Percentiles rank a stretch among this genome's conserved stretches.
Conservation (phyloP, 2,329 filamentous ascomycete species). For the Blastomyces silverae region DNA sequence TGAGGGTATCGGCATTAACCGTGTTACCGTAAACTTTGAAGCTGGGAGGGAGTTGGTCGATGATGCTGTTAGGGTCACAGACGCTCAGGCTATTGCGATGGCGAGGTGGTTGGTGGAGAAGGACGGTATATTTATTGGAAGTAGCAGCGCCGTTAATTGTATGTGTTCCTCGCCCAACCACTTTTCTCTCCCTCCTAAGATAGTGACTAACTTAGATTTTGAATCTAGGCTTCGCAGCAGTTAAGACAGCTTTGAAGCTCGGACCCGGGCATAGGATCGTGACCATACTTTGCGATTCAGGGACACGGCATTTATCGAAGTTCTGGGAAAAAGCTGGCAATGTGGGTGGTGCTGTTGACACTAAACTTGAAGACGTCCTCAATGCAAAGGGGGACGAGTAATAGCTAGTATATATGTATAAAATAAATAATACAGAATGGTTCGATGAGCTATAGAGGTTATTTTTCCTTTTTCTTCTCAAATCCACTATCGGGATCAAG, state of each 20-base stretch:
- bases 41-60: slow-evolving; percentile 78
- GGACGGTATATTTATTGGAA: slow-evolving; percentile 90
- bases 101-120: slow-evolving; percentile 94
- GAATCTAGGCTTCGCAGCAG: slow-evolving; percentile 42
- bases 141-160: slow-evolving; percentile 95
- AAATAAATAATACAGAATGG: neutral
- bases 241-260: slow-evolving; percentile 42
- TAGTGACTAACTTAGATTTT: slow-evolving; percentile 17
- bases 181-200: neutral
- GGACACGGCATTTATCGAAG: slow-evolving; percentile 46
- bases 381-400: slow-evolving; percentile 29
- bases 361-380: slow-evolving; percentile 43
- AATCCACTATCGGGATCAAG: neutral
- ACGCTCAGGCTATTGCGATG: slow-evolving; percentile 85
- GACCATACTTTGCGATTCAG: slow-evolving; percentile 47
- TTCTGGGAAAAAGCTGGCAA: slow-evolving; percentile 47
- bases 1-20: slow-evolving; percentile 91
- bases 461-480: too few species aligned
- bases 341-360: slow-evolving; percentile 41
- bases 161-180: slow-evolving; percentile 28
- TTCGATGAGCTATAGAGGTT: neutral
- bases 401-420: slow-evolving; percentile 6
- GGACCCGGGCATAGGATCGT: slow-evolving; percentile 46
- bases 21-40: slow-evolving; percentile 89
- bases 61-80: slow-evolving; percentile 80